Evolutionary conservation across 495 filamentous ascomycete species (phyloP), one percentile per base, ranked within the genome.

Genomic region (Penicillium manginii): DNA sequence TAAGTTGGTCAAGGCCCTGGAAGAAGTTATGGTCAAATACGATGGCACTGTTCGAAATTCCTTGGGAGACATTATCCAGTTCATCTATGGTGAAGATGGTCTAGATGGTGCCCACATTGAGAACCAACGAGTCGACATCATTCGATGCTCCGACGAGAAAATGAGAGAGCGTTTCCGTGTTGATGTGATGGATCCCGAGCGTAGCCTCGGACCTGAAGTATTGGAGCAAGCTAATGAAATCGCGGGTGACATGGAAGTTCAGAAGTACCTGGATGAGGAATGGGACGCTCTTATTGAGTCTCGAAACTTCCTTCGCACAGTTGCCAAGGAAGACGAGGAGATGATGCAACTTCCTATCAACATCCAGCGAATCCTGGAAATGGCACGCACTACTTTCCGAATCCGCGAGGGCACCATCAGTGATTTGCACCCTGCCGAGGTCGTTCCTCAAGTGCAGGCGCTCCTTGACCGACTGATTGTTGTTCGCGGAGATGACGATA

Each of bases 11-110:
- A 99, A 99, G 75, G 94, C 94, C 10, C 81, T 99, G 21, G 94
- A 99, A 80, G 94, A 99, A 69, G 91, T 97, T 18, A 96, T 92
- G 84, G 91, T 92, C 33, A 96, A 94, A 70, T 99, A 99, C 70
- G 94, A 99, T 71, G 93, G 93, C 42, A 99, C 94, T 12, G 91
- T 99, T 18, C 88, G 94, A 18, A 98, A 99, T 73, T 98, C 96
- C 26, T 82, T 97, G 33, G 93, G 93, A 33, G 94, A 98, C 70
- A 90, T 99, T 62, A 90, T 99, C 51, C 93, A 99, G 73, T 98
- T 98, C 76, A 81, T 97, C 52, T 99, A 99, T 59, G 94, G 94
- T 62, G 96, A 99, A 72, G 94, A 99, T 72, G 94, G 94, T 62
- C 83, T 97, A 5, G 94, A 99, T 67, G 94, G 88, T 67, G 85